Base-by-base conservation (phyloP, 2,329 filamentous ascomycete genomes). In the Penicillium rolfsii region DNA sequence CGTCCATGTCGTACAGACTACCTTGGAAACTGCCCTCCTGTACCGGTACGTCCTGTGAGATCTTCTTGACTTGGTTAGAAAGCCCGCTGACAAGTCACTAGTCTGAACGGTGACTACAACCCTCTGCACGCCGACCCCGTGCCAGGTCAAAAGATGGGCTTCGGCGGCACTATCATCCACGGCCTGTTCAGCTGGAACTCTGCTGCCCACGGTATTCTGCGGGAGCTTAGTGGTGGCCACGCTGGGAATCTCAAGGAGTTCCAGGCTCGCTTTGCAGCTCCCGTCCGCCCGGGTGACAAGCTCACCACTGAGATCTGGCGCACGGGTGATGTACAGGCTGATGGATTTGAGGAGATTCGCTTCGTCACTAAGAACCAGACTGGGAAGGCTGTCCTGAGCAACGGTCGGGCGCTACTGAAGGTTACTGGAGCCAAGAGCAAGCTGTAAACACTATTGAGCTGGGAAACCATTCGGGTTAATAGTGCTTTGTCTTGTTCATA, bases 91-190 rank as follows among this genome's bases (percentile, higher is more conserved):
- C 14, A 3, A 36, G 8, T 4, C 9, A 26, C 4, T 40, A 85
- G 91, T 64, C 84, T 97, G 54, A 97, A 96, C 70, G 93, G 93
- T 67, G 93, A 97, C 80, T 97, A 97, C 80, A 97, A 97, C 81
- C 93, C 93, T 30, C 87, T 97, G 38, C 93, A 97, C 75, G 92
- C 91, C 6, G 91, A 90, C 19, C 92, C 92, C 12, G 91, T 92
- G 78, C 91, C 92, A 0, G 92, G 92, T 62, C 80, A 86, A 77
- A 89, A 92, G 80, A 96, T 97, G 91, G 93, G 93, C 62, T 97
- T 96, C 69, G 91, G 91, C 30, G 93, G 93, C 36, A 83, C 87
- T 68, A 97, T 97, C 76, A 90, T 96, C 75, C 93, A 97, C 79
- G 93, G 93, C 22, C 82, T 97, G 49, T 96, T 89, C 80, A 91